phyloP scores from a whole-genome alignment of 2,329 filamentous ascomycete species.

The Penicillium sp. region DNA sequence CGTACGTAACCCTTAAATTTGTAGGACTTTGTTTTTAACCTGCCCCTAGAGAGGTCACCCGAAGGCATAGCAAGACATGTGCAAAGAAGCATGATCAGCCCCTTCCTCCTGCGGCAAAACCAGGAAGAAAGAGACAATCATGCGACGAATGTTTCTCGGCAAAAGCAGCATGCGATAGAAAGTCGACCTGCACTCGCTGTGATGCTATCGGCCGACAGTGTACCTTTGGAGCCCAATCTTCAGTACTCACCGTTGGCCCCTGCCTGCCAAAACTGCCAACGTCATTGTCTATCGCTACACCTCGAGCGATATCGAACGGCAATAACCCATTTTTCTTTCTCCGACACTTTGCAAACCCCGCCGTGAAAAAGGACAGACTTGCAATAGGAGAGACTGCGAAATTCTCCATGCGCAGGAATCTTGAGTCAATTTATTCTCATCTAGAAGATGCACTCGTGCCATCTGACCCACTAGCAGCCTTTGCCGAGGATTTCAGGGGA shows the following conservation, averaged over 20 bases:
- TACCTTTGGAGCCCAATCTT: slow-evolving; percentile 12
- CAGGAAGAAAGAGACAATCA: slow-evolving; percentile 31
- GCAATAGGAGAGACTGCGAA: slow-evolving; percentile 34
- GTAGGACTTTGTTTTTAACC: neutral
- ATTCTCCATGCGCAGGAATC: slow-evolving; percentile 26
- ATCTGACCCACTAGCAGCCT: slow-evolving; percentile 15
- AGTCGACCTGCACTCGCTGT: slow-evolving; percentile 28
- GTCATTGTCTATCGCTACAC: slow-evolving; percentile 2
- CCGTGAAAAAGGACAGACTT: slow-evolving; percentile 27
- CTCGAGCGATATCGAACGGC: slow-evolving; percentile 27
- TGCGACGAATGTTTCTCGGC: slow-evolving; percentile 29
- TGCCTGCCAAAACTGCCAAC: slow-evolving; percentile 1
- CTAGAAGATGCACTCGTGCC: slow-evolving; percentile 29
- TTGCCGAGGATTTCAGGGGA: slow-evolving; percentile 12
- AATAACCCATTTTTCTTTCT: slow-evolving; percentile 29
- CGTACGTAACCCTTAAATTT: slow-evolving; percentile 10
- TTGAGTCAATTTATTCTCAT: slow-evolving; percentile 27
- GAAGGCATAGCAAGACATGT: slow-evolving; percentile 31
- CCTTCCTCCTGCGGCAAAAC: slow-evolving; percentile 26
- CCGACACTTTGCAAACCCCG: slow-evolving; percentile 30
- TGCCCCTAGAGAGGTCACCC: slow-evolving; percentile 27
- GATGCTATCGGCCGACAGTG: slow-evolving; percentile 20
- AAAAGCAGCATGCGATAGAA: slow-evolving; percentile 29
- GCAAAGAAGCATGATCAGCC: slow-evolving; percentile 31
- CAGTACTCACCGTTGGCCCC: neutral